phyloP scores from a whole-genome alignment of 2,329 filamentous ascomycete species.

The Talaromyces albobiverticillius region DNA sequence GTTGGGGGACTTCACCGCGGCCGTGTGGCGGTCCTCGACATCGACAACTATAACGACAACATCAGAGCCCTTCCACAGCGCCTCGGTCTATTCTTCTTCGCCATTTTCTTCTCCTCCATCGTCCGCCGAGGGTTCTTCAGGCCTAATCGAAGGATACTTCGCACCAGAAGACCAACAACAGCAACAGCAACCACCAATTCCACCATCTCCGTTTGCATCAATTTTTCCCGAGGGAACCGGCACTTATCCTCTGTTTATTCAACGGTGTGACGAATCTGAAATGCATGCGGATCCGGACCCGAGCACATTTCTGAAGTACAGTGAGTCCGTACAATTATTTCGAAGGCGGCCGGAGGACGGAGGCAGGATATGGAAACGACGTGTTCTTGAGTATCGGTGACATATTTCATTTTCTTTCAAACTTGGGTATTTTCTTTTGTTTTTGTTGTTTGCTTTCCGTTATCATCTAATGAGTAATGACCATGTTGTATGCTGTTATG shows the following conservation, averaged over 20 bases:
- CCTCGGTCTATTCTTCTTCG: constrained; percentile 1
- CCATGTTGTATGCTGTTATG: background rate
- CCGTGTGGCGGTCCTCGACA: background rate
- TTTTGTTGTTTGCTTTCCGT: background rate
- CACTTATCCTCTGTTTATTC: constrained; percentile 7
- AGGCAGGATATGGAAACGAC: constrained; percentile 30
- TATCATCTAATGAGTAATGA: background rate
- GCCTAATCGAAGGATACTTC: background rate
- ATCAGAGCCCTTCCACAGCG: background rate
- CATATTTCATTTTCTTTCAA: background rate
- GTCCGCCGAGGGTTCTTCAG: background rate
- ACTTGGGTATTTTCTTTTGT: too few species aligned
- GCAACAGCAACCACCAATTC: background rate
- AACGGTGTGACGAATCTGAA: constrained; percentile 6
- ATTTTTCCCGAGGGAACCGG: constrained; percentile 12
- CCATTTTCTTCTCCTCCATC: background rate
- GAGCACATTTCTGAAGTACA: constrained; percentile 25
- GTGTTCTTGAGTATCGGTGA: constrained; percentile 34
- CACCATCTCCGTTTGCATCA: constrained; percentile 8
- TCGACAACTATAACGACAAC: background rate
- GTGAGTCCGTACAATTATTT: constrained; percentile 30
- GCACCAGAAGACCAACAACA: background rate
- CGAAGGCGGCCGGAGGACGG: constrained; percentile 27
- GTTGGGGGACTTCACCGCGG: constrained; percentile 1
- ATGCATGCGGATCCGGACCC: background rate